A percentile compares a stretch with the other conserved stretches of the same genome.
These are phyloP conservation scores for Cenchrus fungigraminus DNA, from an alignment of 176 grass and related monocot genomes.

Conservation along the genomic window DNA sequence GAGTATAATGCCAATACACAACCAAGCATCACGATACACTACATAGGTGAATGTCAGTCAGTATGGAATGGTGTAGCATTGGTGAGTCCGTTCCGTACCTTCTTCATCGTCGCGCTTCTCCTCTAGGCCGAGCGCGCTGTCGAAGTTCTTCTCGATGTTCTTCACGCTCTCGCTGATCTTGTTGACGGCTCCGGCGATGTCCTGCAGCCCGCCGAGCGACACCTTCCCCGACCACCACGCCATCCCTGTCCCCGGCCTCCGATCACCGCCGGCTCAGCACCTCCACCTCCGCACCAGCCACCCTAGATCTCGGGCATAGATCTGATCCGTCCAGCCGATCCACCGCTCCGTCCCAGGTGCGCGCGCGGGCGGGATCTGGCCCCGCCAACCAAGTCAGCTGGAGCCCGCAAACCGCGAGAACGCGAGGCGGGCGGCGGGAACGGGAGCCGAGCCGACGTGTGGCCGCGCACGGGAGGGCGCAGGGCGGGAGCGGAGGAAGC, in stretches of 20 bases:
- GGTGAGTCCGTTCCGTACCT: conserved; percentile 46
- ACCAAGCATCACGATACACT: not conserved
- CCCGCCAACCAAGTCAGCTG: not conserved
- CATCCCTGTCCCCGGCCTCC: conserved; percentile 43
- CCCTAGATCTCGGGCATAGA: conserved; percentile 63
- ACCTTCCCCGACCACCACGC: conserved; percentile 94
- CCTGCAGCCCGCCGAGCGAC: conserved; percentile 86
- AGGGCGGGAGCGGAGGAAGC: not conserved
- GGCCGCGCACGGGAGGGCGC: not conserved
- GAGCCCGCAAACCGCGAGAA: not conserved
- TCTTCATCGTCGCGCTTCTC: conserved; percentile 77
- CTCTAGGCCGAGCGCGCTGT: conserved; percentile 90
- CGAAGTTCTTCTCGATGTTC: conserved; percentile 99
- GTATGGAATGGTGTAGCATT: not conserved
- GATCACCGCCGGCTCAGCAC: conserved; percentile 25
- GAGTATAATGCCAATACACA: not conserved
- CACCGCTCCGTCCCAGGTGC: not conserved
- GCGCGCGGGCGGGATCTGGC: conserved; percentile 41
- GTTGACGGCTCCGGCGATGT: conserved; percentile 94
- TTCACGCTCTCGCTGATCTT: conserved; percentile 99
- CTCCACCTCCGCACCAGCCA: conserved; percentile 7
- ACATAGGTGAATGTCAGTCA: not conserved
- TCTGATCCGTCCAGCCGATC: conserved; percentile 47
- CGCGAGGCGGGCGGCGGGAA: not conserved
- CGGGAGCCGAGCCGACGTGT: not conserved